Evolutionary conservation across 352 stramenopile species (phyloP).

Genomic region (Pythium folliculosum): DNA sequence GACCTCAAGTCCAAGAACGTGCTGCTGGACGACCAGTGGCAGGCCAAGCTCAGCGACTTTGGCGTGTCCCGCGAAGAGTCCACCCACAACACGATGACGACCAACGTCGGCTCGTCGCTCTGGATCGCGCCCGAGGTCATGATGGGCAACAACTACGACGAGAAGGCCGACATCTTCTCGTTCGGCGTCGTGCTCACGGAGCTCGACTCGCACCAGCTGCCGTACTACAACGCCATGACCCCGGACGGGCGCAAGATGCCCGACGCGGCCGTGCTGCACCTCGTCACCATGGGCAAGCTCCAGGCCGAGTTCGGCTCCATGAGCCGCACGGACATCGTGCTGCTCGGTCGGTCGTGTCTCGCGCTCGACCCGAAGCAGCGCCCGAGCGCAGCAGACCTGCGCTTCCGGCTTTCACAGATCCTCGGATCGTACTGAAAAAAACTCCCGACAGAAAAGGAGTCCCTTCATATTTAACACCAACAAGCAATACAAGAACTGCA

Average conservation of each 20-base stretch:
- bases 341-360: constrained; percentile 33
- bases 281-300: constrained; percentile 36
- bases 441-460: neutral
- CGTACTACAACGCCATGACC: constrained; percentile 29
- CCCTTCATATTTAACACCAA: constrained; percentile 16
- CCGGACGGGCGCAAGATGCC: constrained; percentile 28
- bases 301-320: constrained; percentile 31
- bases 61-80: constrained; percentile 45
- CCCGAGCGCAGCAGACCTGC: constrained; percentile 27
- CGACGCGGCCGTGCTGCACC: constrained; percentile 35
- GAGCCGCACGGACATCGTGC: constrained; percentile 29
- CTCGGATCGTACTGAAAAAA: constrained; percentile 22
- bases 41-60: constrained; percentile 65
- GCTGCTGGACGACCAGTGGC: constrained; percentile 49
- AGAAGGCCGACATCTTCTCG: constrained; percentile 21
- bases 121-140: constrained; percentile 58
- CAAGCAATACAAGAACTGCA: too few relatives aligned
- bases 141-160: constrained; percentile 37
- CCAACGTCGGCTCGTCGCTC: constrained; percentile 46
- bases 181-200: constrained; percentile 25
- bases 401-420: constrained; percentile 25
- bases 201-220: constrained; percentile 26
- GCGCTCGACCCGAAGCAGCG: constrained; percentile 30
- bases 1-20: constrained; percentile 90
- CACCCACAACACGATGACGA: constrained; percentile 42